Conservation (phyloP, 345 rosid species). For the Camelina neglecta region DNA sequence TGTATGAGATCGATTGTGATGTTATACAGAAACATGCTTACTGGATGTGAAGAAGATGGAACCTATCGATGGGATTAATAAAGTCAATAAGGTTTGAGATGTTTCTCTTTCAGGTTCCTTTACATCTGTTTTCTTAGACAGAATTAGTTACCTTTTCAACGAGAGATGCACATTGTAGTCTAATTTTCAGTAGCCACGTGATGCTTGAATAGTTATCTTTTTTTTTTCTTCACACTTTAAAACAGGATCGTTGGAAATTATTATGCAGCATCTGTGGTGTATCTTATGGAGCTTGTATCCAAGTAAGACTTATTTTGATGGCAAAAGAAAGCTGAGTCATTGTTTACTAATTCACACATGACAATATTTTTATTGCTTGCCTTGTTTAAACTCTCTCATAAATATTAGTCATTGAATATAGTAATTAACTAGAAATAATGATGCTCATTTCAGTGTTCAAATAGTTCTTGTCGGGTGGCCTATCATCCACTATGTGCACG, state of each 20-base stretch:
- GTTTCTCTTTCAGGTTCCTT: conserved; percentile 11
- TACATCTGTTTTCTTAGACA: conserved; percentile 13
- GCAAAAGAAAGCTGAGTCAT: conserved; percentile 11
- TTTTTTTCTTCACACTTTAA: conserved; percentile 34
- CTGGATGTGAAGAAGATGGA: conserved; percentile 96
- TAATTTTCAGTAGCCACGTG: conserved; percentile 12
- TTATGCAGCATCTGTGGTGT: conserved; percentile 94
- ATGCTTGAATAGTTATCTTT: conserved; percentile 24
- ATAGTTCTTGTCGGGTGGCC: conserved; percentile 86
- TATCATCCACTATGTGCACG: conserved; percentile 99
- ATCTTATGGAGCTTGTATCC: conserved; percentile 97
- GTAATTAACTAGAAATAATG: conserved; percentile 24
- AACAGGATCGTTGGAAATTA: conserved; percentile 97
- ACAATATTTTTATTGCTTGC: conserved; percentile 5
- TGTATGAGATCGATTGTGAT: conserved; percentile 26
- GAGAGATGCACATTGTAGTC: conserved; percentile 3
- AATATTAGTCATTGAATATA: conserved; percentile 4
- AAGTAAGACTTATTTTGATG: conserved; percentile 59
- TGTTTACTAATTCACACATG: conserved; percentile 15
- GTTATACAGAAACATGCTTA: conserved; percentile 88
- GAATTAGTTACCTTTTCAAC: conserved; percentile 13
- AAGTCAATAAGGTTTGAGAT: conserved; percentile 69
- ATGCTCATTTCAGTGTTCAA: conserved; percentile 72
- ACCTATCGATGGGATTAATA: conserved; percentile 88
- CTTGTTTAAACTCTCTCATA: not conserved